Base-by-base conservation (phyloP, 1,139 yeast species). In the Zygosaccharomyces sapae region DNA sequence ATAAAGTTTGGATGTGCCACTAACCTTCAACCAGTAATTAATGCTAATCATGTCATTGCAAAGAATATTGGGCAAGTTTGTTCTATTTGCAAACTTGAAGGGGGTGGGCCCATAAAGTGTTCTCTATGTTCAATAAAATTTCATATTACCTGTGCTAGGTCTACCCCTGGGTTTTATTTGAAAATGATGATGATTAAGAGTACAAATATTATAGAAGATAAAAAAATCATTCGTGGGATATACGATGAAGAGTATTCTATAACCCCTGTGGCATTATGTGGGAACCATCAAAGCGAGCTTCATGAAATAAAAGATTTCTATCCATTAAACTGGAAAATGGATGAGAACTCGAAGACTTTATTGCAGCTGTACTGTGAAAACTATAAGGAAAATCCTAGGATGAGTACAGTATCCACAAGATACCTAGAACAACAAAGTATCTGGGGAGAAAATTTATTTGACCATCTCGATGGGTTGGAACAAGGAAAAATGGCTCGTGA, bases 81-180 rank as follows among this genome's bases (percentile, higher is more conserved):
- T 53, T 47, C 52, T 3, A 55, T 76, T 5, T 80, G 86, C 57
- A 57, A 63, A 8, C 54, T 63, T 10, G 51, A 47, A 3, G 69
- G 68, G 18, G 83, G 83, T 9, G 70, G 72, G 1, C 58, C 77
- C 24, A 59, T 66, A 1, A 49, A 56, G 13, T 80, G 86, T 59
- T 63, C 65, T 8, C 46, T 65, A 3, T 80, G 85, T 53, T 52
- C 61, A 1, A 59, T 61, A 2, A 50, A 57, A 4, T 71, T 71
- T 48, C 96, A 87, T 65, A 71, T 79, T 0, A 83, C 86, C 0
- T 87, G 96, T 70, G 89, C 86, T 2, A 78, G 75, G 52, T 77
- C 74, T 52, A 61, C 73, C 2, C 65, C 71, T 0, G 70, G 69
- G 7, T 75, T 67, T 57, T 65, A 65, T 39, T 53, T 79, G 13